Conservation (phyloP, 139 green algal genomes). For the Raphidocelis subcapitata region DNA sequence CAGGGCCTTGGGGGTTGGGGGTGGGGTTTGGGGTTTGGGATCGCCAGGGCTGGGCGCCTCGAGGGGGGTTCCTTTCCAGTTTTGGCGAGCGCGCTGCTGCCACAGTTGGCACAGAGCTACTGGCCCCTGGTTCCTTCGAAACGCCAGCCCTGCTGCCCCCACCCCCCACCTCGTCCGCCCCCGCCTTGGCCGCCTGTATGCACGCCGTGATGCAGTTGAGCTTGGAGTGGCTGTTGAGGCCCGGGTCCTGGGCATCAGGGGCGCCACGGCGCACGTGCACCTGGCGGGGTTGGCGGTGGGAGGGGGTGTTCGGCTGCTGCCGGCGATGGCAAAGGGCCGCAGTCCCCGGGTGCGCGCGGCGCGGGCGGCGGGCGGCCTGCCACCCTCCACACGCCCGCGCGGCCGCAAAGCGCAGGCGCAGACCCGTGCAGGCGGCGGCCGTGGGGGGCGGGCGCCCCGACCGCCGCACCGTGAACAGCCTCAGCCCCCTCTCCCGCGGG, state of each 20-base stretch:
- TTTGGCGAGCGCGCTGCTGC: background rate
- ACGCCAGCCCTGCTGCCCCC: no score
- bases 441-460: no score
- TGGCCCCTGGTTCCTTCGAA: conserved; percentile 2
- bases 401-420: no score
- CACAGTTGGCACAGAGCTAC: background rate
- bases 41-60: conserved; percentile 10
- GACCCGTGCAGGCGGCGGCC: no score
- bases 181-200: conserved; percentile 72
- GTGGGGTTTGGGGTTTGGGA: no score
- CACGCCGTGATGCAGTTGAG: conserved; percentile 84
- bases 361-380: no score
- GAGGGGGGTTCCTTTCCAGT: background rate
- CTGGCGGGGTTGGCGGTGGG: background rate
- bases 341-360: no score
- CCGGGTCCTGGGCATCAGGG: conserved; percentile 70
- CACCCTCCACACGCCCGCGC: no score
- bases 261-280: conserved; percentile 45
- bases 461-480: conserved; percentile 57
- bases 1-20: no score
- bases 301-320: background rate
- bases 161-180: conserved; percentile 72
- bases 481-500: conserved; percentile 53
- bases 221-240: conserved; percentile 73
- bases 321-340: no score